Base-by-base conservation (phyloP, 306 rosid species). In the Lathyrus tuberosus region DNA sequence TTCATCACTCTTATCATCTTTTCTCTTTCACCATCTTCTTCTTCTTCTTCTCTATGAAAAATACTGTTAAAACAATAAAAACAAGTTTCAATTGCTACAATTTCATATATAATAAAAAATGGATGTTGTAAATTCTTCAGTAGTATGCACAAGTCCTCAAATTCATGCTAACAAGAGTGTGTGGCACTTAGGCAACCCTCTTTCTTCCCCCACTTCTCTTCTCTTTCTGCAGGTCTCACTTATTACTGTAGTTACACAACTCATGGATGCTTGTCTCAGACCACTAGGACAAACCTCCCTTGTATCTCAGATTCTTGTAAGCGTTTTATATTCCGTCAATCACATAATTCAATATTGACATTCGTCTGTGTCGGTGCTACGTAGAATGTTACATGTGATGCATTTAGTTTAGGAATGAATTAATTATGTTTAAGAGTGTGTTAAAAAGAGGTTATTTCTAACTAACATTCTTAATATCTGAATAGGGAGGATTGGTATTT, bases 231-330 rank as follows among this genome's bases (percentile, higher is more conserved):
- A 90, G 66, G 52, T 81, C 11, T 82, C 88, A 63, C 7, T 70
- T 28, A 75, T 87, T 54, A 57, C 78, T 47, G 0, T 84, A 0
- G 70, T 61, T 24, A 58, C 91, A 3, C 86, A 79, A 61, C 18
- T 75, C 20, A 49, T 86, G 10, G 52, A 80, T 35, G 0, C 42
- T 37, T 65, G 74, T 48, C 83, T 90, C 62, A 79, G 2, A 62
- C 89, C 86, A 12, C 28, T 90, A 9, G 94, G 96, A 42, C 96
- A 89, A 67, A 79, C 91, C 75, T 58, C 80, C 22, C 37, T 87
- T 48, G 91, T 90, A n/a, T 72, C 96, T 10, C 89, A 87, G 13
- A 84, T 90, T 57, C 74, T 90, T 54, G 96, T 90, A 85, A 81
- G 91, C 14, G 12, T 74, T 82, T 63, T 35, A 35, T 35, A 35